phyloP scores from a whole-genome alignment of 768 basidiomycete species.

The Tricholoma sp. region DNA sequence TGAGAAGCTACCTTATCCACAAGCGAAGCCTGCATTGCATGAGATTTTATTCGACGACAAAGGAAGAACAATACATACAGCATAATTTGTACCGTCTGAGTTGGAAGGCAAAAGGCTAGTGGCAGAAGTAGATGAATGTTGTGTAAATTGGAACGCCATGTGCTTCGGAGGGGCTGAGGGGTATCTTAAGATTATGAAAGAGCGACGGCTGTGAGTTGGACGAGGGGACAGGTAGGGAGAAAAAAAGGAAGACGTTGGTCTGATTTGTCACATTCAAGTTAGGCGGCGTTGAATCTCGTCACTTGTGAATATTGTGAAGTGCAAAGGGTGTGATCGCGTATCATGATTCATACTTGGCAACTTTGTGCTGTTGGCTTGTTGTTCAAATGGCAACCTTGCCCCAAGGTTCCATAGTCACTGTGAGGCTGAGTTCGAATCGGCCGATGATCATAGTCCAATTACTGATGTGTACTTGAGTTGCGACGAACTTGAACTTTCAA shows the following conservation, averaged over 20 bases:
- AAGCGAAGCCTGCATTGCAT: constrained; percentile 20
- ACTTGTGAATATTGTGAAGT: background rate
- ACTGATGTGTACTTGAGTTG: too few relatives aligned
- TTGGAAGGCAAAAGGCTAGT: constrained; percentile 14
- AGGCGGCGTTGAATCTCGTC: background rate
- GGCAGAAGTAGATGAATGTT: constrained; percentile 15
- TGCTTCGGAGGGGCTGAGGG: background rate
- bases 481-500: too few relatives aligned
- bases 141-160: constrained; percentile 19
- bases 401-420: too few relatives aligned
- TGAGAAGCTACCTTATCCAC: constrained; percentile 23
- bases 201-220: background rate
- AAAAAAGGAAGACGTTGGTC: background rate
- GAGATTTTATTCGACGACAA: background rate
- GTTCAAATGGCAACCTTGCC: too few relatives aligned
- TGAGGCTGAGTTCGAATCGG: too few relatives aligned
- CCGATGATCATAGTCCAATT: too few relatives aligned
- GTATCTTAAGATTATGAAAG: constrained; percentile 1
- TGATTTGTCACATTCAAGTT: background rate
- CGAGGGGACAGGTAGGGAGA: background rate
- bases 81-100: constrained; percentile 6
- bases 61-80: constrained; percentile 9
- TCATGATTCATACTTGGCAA: too few relatives aligned
- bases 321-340: background rate
- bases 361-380: too few relatives aligned